phyloP scores from a whole-genome alignment of 768 basidiomycete genomes.

The Candolleomyces efflorescens region DNA sequence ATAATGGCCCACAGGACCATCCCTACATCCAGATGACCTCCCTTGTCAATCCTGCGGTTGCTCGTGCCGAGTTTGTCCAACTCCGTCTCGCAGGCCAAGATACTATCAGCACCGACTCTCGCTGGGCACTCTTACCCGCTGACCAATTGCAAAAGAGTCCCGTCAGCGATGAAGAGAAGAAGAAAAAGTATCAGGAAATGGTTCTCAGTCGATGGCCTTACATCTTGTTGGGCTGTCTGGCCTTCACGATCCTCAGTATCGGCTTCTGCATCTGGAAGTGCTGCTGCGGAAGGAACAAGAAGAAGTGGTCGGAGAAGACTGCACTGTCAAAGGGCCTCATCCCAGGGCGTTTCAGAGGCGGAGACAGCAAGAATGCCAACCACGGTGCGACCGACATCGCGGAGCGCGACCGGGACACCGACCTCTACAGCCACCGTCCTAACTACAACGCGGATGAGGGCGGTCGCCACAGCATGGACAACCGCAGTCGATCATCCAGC shows the following conservation, averaged over 20 bases:
- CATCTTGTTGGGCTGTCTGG: constrained; percentile 58
- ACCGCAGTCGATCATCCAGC: background rate
- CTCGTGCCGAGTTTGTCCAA: constrained; percentile 63
- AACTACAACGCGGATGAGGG: background rate
- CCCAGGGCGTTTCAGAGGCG: constrained; percentile 7
- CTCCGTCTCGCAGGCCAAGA: constrained; percentile 58
- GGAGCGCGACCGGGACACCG: background rate
- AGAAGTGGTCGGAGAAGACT: constrained; percentile 13
- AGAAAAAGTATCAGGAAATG: constrained; percentile 58
- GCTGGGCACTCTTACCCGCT: constrained; percentile 58
- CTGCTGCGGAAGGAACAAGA: constrained; percentile 40
- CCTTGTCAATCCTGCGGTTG: constrained; percentile 45
- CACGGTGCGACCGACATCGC: background rate
- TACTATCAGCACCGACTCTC: constrained; percentile 42
- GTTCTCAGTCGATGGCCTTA: constrained; percentile 72
- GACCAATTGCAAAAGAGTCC: constrained; percentile 60
- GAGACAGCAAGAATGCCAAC: constrained; percentile 4
- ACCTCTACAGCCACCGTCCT: background rate
- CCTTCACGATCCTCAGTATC: constrained; percentile 39
- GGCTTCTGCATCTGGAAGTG: constrained; percentile 57
- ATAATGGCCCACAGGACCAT: constrained; percentile 37
- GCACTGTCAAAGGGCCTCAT: constrained; percentile 7
- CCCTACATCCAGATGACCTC: constrained; percentile 73
- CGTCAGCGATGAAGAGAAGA: constrained; percentile 59
- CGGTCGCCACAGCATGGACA: background rate